phyloP scores from a whole-genome alignment of 2,329 filamentous ascomycete species.

The Stagonosporopsis rhizophila region DNA sequence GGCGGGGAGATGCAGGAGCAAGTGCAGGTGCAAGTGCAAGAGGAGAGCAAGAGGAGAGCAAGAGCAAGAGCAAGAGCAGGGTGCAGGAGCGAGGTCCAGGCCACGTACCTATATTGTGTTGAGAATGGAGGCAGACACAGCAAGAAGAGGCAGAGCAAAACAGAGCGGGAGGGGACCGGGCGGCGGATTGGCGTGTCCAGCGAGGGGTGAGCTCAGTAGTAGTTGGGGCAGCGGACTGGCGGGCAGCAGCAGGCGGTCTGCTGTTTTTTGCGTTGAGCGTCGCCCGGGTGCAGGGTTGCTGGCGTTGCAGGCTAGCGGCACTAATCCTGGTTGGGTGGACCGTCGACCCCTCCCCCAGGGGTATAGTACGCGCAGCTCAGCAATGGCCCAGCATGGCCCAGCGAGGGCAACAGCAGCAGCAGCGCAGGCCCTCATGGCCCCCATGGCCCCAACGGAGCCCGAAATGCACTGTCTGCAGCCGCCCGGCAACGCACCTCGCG shows the following conservation, averaged over 20 bases:
- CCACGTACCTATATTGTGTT: conserved; percentile 47
- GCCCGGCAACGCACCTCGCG: background rate
- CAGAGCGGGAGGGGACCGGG: background rate
- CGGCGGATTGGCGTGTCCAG: background rate
- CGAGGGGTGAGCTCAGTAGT: conserved; percentile 20
- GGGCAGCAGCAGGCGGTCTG: conserved; percentile 46
- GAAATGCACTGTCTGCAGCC: too few species aligned
- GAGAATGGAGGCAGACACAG: conserved; percentile 20
- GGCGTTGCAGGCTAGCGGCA: conserved; percentile 29
- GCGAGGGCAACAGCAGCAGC: too few species aligned
- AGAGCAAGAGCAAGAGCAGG: background rate
- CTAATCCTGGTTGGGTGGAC: conserved; percentile 1
- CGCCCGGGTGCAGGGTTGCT: conserved; percentile 34
- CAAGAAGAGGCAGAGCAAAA: background rate
- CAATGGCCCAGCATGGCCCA: too few species aligned
- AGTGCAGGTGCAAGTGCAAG: background rate
- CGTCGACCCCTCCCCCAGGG: conserved; percentile 11
- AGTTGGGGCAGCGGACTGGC: conserved; percentile 34
- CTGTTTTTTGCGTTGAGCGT: conserved; percentile 44
- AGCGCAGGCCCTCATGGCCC: too few species aligned
- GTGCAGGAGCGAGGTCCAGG: conserved; percentile 22
- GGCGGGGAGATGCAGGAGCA: conserved; percentile 8
- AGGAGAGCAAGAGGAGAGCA: background rate
- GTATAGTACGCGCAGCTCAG: background rate
- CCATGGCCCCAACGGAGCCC: too few species aligned